phyloP scores from a whole-genome alignment of 805 yeast species.

The Wickerhamomyces rabaulensis region DNA sequence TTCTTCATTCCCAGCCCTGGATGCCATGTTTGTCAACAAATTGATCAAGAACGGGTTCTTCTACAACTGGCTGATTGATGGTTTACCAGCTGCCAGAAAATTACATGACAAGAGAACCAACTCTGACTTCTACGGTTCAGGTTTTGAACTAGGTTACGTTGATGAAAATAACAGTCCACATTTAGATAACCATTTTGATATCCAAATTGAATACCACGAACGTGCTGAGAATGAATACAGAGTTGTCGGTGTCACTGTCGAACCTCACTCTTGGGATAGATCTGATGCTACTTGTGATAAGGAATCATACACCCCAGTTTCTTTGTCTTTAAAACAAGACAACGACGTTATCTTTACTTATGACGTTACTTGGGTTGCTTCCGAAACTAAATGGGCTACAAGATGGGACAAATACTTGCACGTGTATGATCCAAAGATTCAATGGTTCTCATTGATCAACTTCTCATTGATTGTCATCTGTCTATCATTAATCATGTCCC shows the following conservation, averaged over 20 bases:
- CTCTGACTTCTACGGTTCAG: constrained; percentile 65
- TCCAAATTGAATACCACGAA: constrained; percentile 76
- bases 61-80: constrained; percentile 93
- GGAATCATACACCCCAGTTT: constrained; percentile 35
- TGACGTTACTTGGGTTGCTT: constrained; percentile 66
- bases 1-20: constrained; percentile 51
- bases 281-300: constrained; percentile 30
- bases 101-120: constrained; percentile 54
- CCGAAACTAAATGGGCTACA: constrained; percentile 89
- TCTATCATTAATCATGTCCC: constrained; percentile 72
- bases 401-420: constrained; percentile 97
- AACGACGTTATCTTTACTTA: constrained; percentile 76
- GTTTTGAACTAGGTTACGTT: constrained; percentile 73
- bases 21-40: constrained; percentile 70
- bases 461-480: constrained; percentile 77
- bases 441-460: constrained; percentile 91
- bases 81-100: constrained; percentile 82
- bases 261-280: constrained; percentile 55
- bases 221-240: constrained; percentile 64
- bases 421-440: constrained; percentile 87
- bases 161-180: constrained; percentile 53
- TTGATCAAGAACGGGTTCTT: constrained; percentile 77
- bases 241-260: constrained; percentile 85
- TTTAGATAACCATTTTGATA: constrained; percentile 76
- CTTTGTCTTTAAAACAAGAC: constrained; percentile 43